Conservation (phyloP, 2,329 filamentous ascomycete genomes). For the Dactylellina drechsleri region DNA sequence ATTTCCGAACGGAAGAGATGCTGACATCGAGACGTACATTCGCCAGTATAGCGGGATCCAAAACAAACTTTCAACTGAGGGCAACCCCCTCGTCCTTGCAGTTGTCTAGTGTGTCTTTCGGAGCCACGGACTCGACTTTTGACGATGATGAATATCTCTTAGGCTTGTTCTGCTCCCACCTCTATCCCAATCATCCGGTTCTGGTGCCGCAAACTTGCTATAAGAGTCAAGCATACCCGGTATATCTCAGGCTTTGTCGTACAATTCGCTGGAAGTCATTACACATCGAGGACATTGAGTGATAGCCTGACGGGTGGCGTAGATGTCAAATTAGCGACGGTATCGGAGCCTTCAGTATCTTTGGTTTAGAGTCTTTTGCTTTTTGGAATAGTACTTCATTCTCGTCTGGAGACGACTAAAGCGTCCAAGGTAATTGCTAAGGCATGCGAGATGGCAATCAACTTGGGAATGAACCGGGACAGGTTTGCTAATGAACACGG, state of each 20-base stretch:
- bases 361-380: neutral
- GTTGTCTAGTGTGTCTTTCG: neutral
- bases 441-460: slow-evolving; percentile 3
- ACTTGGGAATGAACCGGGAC: neutral
- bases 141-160: neutral
- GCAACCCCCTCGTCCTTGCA: neutral
- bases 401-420: neutral
- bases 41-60: neutral
- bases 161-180: neutral
- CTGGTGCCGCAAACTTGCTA: neutral
- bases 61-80: neutral
- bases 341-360: neutral
- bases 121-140: neutral
- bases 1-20: neutral
- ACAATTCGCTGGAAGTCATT: slow-evolving; percentile 1
- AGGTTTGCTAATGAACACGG: neutral
- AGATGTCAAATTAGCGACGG: neutral
- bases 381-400: neutral
- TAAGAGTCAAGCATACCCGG: neutral
- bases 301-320: neutral
- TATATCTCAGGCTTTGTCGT: neutral
- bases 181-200: neutral
- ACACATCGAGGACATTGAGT: neutral
- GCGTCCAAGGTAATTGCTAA: neutral
- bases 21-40: neutral